Evolutionary conservation across 805 yeast genomes (phyloP).

Genomic region (Sungouiella blattae): DNA sequence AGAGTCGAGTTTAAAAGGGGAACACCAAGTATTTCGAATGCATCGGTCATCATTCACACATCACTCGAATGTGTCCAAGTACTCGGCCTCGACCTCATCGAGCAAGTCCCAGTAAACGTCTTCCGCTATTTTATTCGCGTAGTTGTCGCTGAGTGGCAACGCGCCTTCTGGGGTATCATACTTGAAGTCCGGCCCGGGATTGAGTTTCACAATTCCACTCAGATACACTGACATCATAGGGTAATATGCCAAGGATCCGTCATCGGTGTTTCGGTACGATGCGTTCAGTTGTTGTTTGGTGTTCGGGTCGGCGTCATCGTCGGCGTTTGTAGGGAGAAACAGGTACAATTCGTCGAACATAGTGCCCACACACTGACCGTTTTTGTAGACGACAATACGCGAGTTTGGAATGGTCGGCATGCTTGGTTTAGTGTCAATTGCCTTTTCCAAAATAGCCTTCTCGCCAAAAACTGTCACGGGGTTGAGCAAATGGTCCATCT

Average conservation of each 20-base stretch:
- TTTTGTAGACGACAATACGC: slow-evolving; percentile 64
- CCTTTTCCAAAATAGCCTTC: slow-evolving; percentile 52
- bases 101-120: slow-evolving; percentile 79
- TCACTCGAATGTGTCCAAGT: slow-evolving; percentile 43
- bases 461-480: slow-evolving; percentile 73
- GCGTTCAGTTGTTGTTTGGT: slow-evolving; percentile 36
- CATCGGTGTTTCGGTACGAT: slow-evolving; percentile 53
- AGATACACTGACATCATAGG: slow-evolving; percentile 84
- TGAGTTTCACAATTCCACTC: slow-evolving; percentile 70
- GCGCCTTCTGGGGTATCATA: slow-evolving; percentile 32
- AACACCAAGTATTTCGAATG: too few relatives aligned
- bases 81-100: slow-evolving; percentile 74
- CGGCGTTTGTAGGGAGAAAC: slow-evolving; percentile 77
- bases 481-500: slow-evolving; percentile 69
- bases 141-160: slow-evolving; percentile 56
- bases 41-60: too few relatives aligned
- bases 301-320: slow-evolving; percentile 31
- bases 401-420: slow-evolving; percentile 54
- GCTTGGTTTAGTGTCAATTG: slow-evolving; percentile 24
- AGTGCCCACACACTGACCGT: slow-evolving; percentile 65
- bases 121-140: slow-evolving; percentile 68
- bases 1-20: too few relatives aligned
- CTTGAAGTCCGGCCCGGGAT: slow-evolving; percentile 64
- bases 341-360: slow-evolving; percentile 68
- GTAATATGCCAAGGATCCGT: slow-evolving; percentile 84